Evolutionary conservation across 768 basidiomycete genomes (phyloP).

Genomic region (Naganishia antarctica): DNA sequence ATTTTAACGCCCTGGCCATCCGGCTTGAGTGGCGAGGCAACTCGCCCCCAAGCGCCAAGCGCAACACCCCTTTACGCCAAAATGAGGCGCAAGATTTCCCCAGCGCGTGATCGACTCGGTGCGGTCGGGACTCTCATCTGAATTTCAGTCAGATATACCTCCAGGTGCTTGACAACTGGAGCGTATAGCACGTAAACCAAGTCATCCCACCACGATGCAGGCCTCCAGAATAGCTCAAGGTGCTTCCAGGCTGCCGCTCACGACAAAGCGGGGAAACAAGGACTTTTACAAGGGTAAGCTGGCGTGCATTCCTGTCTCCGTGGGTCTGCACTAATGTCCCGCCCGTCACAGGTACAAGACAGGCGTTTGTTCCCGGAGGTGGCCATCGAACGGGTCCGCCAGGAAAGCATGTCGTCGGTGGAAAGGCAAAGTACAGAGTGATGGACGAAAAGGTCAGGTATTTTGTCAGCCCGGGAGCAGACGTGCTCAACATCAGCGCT

Average conservation of each 20-base stretch:
- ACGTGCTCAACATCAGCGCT: constrained; percentile 36
- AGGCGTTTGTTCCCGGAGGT: constrained; percentile 69
- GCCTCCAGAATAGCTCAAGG: constrained; percentile 39
- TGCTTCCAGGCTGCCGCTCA: constrained; percentile 75
- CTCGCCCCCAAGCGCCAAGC: too few relatives aligned
- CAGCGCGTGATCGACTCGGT: background rate
- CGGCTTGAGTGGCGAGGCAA: too few relatives aligned
- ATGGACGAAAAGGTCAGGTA: constrained; percentile 77
- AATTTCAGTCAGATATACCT: background rate
- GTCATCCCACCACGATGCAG: constrained; percentile 33
- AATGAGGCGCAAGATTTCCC: background rate
- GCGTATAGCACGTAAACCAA: too few relatives aligned
- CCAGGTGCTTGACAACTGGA: too few relatives aligned
- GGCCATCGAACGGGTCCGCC: constrained; percentile 83
- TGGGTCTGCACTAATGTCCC: too few relatives aligned
- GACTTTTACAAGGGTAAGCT: constrained; percentile 89
- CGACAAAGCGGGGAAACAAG: constrained; percentile 83
- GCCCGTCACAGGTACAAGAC: constrained; percentile 71
- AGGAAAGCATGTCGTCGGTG: constrained; percentile 71
- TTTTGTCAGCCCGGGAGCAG: constrained; percentile 65
- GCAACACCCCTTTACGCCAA: background rate
- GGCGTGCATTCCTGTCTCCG: too few relatives aligned
- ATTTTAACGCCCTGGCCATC: too few relatives aligned
- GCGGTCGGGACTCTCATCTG: background rate
- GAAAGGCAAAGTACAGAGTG: constrained; percentile 70